phyloP scores from a whole-genome alignment of 2,329 filamentous ascomycete genomes.

The Stagonosporopsis vannaccii region DNA sequence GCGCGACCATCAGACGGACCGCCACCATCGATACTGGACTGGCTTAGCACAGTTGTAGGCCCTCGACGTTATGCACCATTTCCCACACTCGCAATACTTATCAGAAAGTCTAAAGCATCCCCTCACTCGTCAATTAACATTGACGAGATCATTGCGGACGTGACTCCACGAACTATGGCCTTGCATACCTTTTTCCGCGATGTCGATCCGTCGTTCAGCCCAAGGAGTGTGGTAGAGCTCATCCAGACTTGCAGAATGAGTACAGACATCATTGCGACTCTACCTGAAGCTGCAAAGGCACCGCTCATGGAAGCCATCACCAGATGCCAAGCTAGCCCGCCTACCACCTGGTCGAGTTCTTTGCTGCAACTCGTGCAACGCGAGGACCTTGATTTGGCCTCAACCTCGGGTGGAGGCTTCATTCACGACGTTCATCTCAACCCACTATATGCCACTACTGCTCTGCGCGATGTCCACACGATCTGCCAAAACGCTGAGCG shows the following conservation, averaged over 20 bases:
- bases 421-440: constrained; percentile 33
- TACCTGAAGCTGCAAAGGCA: constrained; percentile 83
- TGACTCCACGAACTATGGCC: constrained; percentile 66
- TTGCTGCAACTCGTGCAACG: constrained; percentile 80
- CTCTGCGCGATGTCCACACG: constrained; percentile 72
- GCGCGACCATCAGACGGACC: constrained; percentile 53
- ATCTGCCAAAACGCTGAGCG: constrained; percentile 74
- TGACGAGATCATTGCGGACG: constrained; percentile 41
- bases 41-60: constrained; percentile 48
- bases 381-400: constrained; percentile 71
- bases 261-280: constrained; percentile 73
- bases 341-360: constrained; percentile 74
- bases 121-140: constrained; percentile 48
- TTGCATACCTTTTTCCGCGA: constrained; percentile 72
- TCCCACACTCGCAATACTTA: constrained; percentile 47
- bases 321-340: constrained; percentile 83
- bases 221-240: constrained; percentile 72
- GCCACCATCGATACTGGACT: constrained; percentile 67
- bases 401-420: constrained; percentile 27
- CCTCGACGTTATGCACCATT: constrained; percentile 43
- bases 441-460: constrained; percentile 21
- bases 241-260: constrained; percentile 76
- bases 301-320: constrained; percentile 84
- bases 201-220: constrained; percentile 46
- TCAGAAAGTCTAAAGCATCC: constrained; percentile 48